These are phyloP conservation scores for Clausena lansium DNA, from an alignment of 345 rosid genomes.

Conservation along the genomic window DNA sequence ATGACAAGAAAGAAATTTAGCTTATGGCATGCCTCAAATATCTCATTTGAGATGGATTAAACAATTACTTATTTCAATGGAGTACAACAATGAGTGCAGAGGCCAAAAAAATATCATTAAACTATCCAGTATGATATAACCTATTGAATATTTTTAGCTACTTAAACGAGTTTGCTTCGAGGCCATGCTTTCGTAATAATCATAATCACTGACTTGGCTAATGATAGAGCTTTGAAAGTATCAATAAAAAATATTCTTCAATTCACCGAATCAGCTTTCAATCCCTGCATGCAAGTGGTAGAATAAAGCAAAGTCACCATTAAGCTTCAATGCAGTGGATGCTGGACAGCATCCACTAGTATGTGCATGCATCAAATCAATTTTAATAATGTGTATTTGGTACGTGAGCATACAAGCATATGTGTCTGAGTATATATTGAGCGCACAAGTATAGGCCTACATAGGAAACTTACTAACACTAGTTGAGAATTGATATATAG, in stretches of 20 bases:
- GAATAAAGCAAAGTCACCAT: neutral
- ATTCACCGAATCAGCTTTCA: slow-evolving; percentile 1
- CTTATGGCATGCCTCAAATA: neutral
- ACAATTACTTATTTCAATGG: neutral
- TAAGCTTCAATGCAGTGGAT: neutral
- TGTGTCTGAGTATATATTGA: too few species aligned
- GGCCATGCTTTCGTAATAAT: slow-evolving; percentile 6
- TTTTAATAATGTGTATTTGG: neutral
- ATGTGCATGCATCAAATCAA: neutral
- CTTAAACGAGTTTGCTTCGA: neutral
- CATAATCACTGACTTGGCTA: neutral
- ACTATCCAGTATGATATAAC: neutral
- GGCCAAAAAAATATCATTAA: neutral
- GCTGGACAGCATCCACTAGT: neutral
- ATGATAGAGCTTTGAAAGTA: neutral
- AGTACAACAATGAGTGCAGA: neutral
- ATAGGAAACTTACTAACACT: neutral
- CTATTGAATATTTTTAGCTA: neutral
- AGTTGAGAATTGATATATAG: neutral
- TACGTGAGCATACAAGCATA: neutral
- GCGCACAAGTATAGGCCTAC: neutral
- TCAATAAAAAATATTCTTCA: neutral
- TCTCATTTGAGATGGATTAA: neutral
- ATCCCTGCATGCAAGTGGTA: slow-evolving; percentile 13
- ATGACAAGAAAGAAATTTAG: neutral